Base-by-base conservation (phyloP, 371 early-diverging fungal species). In the Mucor mucedo region DNA sequence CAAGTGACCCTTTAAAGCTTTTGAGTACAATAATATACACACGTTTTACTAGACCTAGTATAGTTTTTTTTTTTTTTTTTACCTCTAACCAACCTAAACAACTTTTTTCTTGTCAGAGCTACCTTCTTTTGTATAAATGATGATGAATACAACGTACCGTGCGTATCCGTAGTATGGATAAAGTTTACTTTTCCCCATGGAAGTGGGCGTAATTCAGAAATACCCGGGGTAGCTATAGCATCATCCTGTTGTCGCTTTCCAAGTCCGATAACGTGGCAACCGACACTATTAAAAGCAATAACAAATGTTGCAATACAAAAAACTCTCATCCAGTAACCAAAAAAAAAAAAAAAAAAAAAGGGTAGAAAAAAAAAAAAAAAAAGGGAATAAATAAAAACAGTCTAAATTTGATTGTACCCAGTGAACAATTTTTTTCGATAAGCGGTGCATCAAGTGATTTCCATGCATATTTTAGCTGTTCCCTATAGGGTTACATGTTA, bases 141-240 rank as follows among this genome's bases (percentile, higher is more conserved):
- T 39, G 11, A 41, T 28, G 6, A 33, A 10, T 38, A 14, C 0
- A 27, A 40, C n/a, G 49, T 69, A 74, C 77, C 79, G 56, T 78
- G 79, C 13, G 63, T 79, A 70, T 79, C 82, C 1, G 84, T 84
- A 4, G 84, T 80, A 27, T 75, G 76, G 58, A 84, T 77, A 59
- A 84, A 74, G 52, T 80, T 82, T 33, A 82, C 72, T 56, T 84
- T 44, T 9, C 82, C 81, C 84, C 84, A 84, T 4, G 59, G 49
- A 38, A 84, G 63, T 2, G 80, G 82, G 11, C 62, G 52, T 11
- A 65, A 53, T 27, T 44, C 7, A 29, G 45, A n/a, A 1, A 45
- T 7, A 5, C 9, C n/a, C 9, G 59, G 59, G 29, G 59, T 54
- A 28, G 21, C 35, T 10, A 54, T 40, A 39, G 64, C 64, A 53